Evolutionary conservation across 768 basidiomycete genomes (phyloP), one percentile per base, ranked within the genome.

Genomic region (Exidia glandulosa): DNA sequence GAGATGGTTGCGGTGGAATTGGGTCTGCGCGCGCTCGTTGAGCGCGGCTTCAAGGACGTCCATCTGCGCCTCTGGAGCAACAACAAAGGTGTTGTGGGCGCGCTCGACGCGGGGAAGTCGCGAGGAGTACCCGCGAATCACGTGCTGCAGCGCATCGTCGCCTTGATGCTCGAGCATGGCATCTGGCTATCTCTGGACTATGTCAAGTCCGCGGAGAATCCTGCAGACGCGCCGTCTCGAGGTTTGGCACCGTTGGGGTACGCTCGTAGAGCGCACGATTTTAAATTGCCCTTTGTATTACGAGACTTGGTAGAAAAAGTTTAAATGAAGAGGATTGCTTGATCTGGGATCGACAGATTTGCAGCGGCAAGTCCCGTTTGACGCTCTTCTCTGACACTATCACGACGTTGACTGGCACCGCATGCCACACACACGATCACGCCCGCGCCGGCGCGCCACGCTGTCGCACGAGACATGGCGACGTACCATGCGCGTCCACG

Each of bases 1-100:
- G 78, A 79, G 64, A 73, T 78, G 67, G 71, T 75, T 0, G 77
- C 76, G 0, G 68, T 78, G 1, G 77, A 79, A 57, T 65, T 79
- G 1, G 77, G 74, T 0, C 33, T 79, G 0, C 68, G 67, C 1
- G 67, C 72, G 2, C 41, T 75, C 5, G 63, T 75, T 3, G 62
- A 71, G 0, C 54, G 67, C 0, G 68, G 68, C 1, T 63, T 66
- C 32, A 50, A 34, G 0, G 60, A 68, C 4, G 65, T 62, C 4
- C 69, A 68, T 25, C 52, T 78, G 3, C 48, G 59, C 0, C 57
- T 81, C 1, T 68, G 69, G 7, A 78, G 75, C 0, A 77, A 81
- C 62, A 79, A 80, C 59, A 33, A 63, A 5, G 75, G 75, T 0
- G 75, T 78, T 0, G 68, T 80, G n/a, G 64, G 68, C 0, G 72